phyloP scores from a whole-genome alignment of 495 filamentous ascomycete species.

The Penicillium maclennaniae region DNA sequence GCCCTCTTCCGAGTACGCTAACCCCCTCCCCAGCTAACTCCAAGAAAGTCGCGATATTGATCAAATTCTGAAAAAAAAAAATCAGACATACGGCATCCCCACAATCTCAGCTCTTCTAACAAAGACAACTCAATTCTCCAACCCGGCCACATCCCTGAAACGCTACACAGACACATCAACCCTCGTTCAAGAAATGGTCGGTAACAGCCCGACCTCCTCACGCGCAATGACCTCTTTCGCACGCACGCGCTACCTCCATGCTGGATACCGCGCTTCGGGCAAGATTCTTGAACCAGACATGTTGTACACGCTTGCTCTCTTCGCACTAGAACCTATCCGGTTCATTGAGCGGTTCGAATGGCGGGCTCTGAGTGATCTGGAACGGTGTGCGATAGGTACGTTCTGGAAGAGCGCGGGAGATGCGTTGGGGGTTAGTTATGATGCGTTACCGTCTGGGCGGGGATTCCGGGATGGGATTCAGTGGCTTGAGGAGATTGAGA shows the following conservation, averaged over 20 bases:
- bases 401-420: conserved; percentile 66
- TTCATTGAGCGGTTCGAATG: conserved; percentile 62
- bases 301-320: conserved; percentile 64
- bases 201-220: conserved; percentile 42
- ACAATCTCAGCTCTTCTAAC: conserved; percentile 56
- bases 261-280: conserved; percentile 52
- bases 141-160: conserved; percentile 49
- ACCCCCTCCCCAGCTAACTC: neutral
- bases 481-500: conserved; percentile 58
- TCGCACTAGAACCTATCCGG: conserved; percentile 54
- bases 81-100: conserved; percentile 63
- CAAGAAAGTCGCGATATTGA: too few relatives aligned
- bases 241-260: conserved; percentile 66
- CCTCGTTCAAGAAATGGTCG: conserved; percentile 54
- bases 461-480: conserved; percentile 59
- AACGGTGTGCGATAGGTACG: conserved; percentile 60
- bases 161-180: conserved; percentile 61
- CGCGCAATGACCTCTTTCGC: conserved; percentile 51
- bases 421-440: conserved; percentile 55
- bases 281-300: conserved; percentile 62
- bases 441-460: conserved; percentile 32
- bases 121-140: conserved; percentile 56
- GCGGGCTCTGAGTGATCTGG: conserved; percentile 57
- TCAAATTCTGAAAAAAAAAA: neutral
- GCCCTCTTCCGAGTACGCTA: conserved; percentile 56